Conservation (phyloP, 2,329 filamentous ascomycete genomes). For the Erysiphe pisi region DNA sequence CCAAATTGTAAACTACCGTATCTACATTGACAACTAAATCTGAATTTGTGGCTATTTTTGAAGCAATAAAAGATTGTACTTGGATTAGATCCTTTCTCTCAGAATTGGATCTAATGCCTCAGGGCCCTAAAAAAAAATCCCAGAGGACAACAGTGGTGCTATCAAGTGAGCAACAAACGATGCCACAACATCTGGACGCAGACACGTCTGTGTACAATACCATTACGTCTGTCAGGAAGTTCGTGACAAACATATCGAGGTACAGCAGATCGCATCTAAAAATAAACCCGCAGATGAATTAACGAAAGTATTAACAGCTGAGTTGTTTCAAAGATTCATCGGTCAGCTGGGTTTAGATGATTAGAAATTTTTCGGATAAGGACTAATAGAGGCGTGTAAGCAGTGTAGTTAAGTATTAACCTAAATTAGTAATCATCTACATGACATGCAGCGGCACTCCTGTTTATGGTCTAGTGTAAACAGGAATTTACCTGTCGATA, state of each 20-base stretch:
- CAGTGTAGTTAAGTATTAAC: no score
- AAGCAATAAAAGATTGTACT: constrained; percentile 4
- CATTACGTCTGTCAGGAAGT: background rate
- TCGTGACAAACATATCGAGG: background rate
- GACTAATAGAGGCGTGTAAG: background rate
- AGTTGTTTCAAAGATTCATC: background rate
- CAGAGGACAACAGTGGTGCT: background rate
- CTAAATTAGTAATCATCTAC: no score
- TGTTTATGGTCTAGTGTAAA: no score
- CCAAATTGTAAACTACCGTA: background rate
- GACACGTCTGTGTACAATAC: background rate
- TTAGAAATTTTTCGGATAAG: background rate
- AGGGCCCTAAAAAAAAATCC: background rate
- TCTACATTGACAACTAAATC: background rate
- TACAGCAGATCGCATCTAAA: background rate
- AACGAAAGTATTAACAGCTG: background rate
- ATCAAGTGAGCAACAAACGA: background rate
- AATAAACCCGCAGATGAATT: background rate
- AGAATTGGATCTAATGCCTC: background rate
- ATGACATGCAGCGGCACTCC: no score
- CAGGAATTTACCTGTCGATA: no score
- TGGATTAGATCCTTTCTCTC: background rate
- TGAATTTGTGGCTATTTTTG: background rate
- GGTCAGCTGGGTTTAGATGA: background rate
- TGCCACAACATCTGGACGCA: background rate